Percentiles rank a stretch among this genome's conserved stretches.
phyloP scores from a whole-genome alignment of 768 basidiomycete species.

The Neoboletus brunneissimus region DNA sequence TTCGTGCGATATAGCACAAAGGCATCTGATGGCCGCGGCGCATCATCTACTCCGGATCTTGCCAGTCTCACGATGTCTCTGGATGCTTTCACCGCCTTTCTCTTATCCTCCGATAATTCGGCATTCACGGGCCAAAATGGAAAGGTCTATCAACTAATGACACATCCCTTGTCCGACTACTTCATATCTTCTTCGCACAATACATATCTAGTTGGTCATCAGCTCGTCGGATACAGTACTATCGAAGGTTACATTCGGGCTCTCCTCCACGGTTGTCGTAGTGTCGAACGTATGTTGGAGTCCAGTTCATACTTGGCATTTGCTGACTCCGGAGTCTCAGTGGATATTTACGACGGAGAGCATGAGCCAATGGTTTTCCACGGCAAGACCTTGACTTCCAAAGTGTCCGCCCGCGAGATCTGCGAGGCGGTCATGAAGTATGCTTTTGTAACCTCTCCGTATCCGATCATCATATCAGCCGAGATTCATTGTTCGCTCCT shows the following conservation, averaged over 20 bases:
- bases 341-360: slow-evolving; percentile 92
- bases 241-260: slow-evolving; percentile 93
- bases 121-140: slow-evolving; percentile 51
- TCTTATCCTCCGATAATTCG: slow-evolving; percentile 76
- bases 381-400: slow-evolving; percentile 83
- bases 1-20: slow-evolving; percentile 37
- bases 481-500: slow-evolving; percentile 81
- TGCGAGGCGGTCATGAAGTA: slow-evolving; percentile 85
- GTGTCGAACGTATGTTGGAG: slow-evolving; percentile 77
- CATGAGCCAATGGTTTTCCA: slow-evolving; percentile 84
- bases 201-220: slow-evolving; percentile 85
- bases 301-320: not conserved
- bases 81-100: slow-evolving; percentile 73
- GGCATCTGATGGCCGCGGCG: not conserved
- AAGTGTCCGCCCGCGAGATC: slow-evolving; percentile 76
- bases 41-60: slow-evolving; percentile 2
- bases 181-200: slow-evolving; percentile 90
- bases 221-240: slow-evolving; percentile 84
- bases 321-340: slow-evolving; percentile 37
- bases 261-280: slow-evolving; percentile 84
- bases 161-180: slow-evolving; percentile 81
- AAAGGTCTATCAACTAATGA: slow-evolving; percentile 80
- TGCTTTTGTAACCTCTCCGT: slow-evolving; percentile 86
- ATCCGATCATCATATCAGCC: slow-evolving; percentile 89
- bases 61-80: slow-evolving; percentile 39